Percentiles rank a stretch among this genome's conserved stretches.
Evolutionary conservation across 164 flowering plant species (phyloP).

Genomic region (Paratinospora sagittata): DNA sequence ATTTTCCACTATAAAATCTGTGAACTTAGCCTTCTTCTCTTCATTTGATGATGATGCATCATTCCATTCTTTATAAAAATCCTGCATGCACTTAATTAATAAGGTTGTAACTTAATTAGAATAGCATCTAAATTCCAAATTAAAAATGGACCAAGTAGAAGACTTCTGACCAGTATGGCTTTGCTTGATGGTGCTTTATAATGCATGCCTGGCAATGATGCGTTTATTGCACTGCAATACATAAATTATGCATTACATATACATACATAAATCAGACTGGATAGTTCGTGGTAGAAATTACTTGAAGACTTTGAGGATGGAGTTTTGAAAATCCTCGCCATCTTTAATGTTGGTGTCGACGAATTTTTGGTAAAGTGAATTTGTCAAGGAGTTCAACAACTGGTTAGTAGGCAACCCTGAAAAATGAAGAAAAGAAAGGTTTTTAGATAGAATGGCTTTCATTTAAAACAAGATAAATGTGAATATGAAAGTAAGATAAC

Average conservation of each 20-base stretch:
- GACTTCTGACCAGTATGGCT: constrained; percentile 39
- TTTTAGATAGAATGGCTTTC: neutral
- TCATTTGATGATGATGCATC: constrained; percentile 9
- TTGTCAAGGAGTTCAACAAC: constrained; percentile 15
- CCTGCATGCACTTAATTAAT: constrained; percentile 23
- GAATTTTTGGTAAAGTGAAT: constrained; percentile 40
- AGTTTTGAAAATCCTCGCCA: constrained; percentile 45
- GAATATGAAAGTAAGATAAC: neutral
- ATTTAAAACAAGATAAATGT: neutral
- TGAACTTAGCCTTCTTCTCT: constrained; percentile 28
- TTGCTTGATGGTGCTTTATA: constrained; percentile 44
- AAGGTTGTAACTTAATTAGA: too few species aligned
- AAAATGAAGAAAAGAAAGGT: neutral
- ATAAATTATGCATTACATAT: neutral
- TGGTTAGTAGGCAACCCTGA: constrained; percentile 11
- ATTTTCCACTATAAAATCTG: constrained; percentile 33
- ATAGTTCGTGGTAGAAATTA: constrained; percentile 16
- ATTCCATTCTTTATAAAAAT: constrained; percentile 32
- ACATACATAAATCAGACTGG: neutral
- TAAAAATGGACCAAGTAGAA: neutral
- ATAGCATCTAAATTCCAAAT: neutral
- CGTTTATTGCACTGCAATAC: constrained; percentile 46
- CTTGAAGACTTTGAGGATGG: constrained; percentile 63
- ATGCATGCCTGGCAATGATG: constrained; percentile 72
- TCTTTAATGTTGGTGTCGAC: constrained; percentile 24